A percentile compares a stretch with the other conserved stretches of the same genome.
Conservation (phyloP, 495 filamentous ascomycete species). For the Talaromyces nanjingensis region DNA sequence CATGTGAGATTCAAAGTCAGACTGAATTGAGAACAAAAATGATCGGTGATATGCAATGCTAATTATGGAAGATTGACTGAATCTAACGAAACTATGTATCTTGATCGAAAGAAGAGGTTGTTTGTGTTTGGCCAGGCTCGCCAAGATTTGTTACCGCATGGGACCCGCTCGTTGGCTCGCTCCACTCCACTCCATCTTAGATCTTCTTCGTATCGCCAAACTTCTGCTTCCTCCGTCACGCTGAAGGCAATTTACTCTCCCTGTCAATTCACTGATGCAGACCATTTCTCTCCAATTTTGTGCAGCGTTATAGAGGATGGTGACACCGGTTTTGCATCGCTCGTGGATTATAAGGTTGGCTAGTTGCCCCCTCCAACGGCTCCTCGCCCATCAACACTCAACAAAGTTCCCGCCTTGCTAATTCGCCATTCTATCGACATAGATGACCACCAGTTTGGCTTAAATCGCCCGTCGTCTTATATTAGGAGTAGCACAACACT, state of each 20-base stretch:
- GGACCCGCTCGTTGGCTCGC: background rate
- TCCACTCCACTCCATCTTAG: background rate
- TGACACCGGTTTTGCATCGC: background rate
- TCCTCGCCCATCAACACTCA: background rate
- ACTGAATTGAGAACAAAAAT: background rate
- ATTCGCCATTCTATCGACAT: background rate
- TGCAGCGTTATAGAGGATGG: background rate
- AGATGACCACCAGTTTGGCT: background rate
- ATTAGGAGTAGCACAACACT: background rate
- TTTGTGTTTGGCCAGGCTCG: background rate
- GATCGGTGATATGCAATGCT: too few relatives aligned
- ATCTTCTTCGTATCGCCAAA: background rate
- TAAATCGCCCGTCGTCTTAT: background rate
- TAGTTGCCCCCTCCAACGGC: background rate
- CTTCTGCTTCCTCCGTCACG: background rate
- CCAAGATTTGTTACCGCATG: background rate
- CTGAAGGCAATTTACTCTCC: background rate
- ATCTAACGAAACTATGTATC: background rate
- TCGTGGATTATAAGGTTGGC: background rate
- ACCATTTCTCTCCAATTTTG: background rate
- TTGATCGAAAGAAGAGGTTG: background rate
- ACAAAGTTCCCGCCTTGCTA: background rate
- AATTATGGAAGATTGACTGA: background rate
- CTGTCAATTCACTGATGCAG: background rate
- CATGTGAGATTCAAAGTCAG: background rate